phyloP scores from a whole-genome alignment of 2,329 filamentous ascomycete species.

The Balansia obtecta region DNA sequence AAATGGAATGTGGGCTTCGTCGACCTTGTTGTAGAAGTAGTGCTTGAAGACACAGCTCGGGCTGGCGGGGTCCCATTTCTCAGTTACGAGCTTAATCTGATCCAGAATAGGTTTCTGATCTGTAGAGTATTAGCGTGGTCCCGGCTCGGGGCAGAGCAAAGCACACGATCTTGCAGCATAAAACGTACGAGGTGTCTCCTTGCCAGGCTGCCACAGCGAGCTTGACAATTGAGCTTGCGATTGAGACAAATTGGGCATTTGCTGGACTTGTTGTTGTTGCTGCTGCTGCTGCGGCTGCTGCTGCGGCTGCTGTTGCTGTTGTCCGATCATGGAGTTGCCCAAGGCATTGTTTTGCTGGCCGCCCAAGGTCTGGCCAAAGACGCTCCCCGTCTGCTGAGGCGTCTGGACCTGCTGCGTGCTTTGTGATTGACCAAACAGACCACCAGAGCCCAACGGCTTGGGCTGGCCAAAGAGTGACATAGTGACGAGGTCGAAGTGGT shows the following conservation, averaged over 20 bases:
- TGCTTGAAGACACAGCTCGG: conserved; percentile 64
- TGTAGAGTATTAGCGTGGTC: conserved; percentile 8
- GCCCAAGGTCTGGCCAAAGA: conserved; percentile 19
- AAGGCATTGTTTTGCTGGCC: conserved; percentile 25
- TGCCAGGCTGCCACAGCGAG: conserved; percentile 41
- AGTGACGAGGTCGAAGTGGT: conserved; percentile 1
- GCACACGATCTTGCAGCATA: background rate
- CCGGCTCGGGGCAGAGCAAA: background rate
- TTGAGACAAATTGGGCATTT: conserved; percentile 30
- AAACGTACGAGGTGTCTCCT: conserved; percentile 34
- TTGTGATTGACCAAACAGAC: conserved; percentile 27
- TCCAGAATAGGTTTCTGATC: conserved; percentile 61
- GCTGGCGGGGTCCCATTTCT: conserved; percentile 62
- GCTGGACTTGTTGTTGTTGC: conserved; percentile 25
- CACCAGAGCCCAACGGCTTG: conserved; percentile 20
- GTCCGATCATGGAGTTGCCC: conserved; percentile 17
- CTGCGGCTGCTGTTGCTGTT: conserved; percentile 18
- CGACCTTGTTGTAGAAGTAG: conserved; percentile 81
- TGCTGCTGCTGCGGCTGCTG: conserved; percentile 21
- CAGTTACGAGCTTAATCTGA: conserved; percentile 56
- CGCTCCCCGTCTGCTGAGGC: conserved; percentile 12
- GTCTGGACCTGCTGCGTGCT: conserved; percentile 19
- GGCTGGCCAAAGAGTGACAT: conserved; percentile 30
- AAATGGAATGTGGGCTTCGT: conserved; percentile 61
- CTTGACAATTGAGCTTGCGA: conserved; percentile 34